Evolutionary conservation across 202 grass and related monocot genomes (phyloP).

Genomic region (Brachypodium distachyon): DNA sequence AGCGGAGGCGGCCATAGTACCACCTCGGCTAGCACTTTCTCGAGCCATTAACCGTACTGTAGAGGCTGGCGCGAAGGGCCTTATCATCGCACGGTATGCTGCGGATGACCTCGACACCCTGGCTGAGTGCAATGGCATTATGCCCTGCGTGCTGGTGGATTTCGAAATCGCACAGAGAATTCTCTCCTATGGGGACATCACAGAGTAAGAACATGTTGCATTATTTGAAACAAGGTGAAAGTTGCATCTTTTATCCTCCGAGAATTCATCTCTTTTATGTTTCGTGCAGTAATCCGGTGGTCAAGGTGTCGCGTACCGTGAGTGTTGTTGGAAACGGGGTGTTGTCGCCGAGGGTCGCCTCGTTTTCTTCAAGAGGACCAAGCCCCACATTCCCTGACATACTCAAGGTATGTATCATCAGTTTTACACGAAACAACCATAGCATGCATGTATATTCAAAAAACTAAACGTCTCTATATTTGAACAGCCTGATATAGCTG

Average conservation of each 20-base stretch:
- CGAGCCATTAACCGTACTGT: no score
- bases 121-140: rapidly evolving
- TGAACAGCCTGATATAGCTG: slow-evolving; percentile 50
- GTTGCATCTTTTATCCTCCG: neutral
- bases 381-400: neutral
- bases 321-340: slow-evolving; percentile 20
- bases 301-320: neutral
- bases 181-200: neutral
- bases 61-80: no score
- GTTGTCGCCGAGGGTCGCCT: slow-evolving; percentile 7
- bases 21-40: neutral
- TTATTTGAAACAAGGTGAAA: neutral
- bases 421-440: neutral
- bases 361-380: no score
- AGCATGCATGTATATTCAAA: no score
- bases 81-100: no score
- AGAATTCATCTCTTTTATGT: neutral
- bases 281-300: neutral
- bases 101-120: neutral
- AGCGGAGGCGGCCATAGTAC: neutral
- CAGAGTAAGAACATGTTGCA: neutral
- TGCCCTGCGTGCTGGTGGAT: slow-evolving; percentile 39
- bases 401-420: slow-evolving; percentile 5
- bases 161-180: no score
- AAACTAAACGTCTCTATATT: neutral